Evolutionary conservation across 2,329 filamentous ascomycete genomes (phyloP), one percentile per base, ranked within the genome.

Genomic region (Penicillium capsulatum): DNA sequence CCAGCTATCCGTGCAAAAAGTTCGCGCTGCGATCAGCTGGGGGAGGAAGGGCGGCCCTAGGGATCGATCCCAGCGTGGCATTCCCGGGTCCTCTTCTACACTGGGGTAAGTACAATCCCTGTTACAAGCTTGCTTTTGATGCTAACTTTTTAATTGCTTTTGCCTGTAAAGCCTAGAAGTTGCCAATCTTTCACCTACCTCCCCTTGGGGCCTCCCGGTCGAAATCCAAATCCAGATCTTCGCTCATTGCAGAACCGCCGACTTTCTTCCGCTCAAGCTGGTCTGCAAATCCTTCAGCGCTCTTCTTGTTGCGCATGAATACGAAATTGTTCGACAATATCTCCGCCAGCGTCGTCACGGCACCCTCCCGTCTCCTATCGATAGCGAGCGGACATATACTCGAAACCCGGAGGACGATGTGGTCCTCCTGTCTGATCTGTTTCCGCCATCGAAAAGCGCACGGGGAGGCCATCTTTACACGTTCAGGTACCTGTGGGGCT

Each of bases 181-280:
- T 53, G 39, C 47, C 24, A 47, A 52, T 30, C 42, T 50, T 27
- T 43, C 54, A 17, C 49, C 55, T 30, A 57, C 57, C 6, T 65
- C 62, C 6, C 57, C 53, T 15, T 69, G 66, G 66, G 64, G 64
- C 31, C 57, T 69, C 16, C 66, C 67, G 8, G 63, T 65, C 38
- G 67, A 69, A 39, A 52, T 69, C 26, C 63, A 67, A 51, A 61
- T 69, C 37, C 56, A 55, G 39, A 66, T 69, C 40, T 68, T 69
- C 40, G 57, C 59, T 5, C 55, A 62, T 40, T 69, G 66, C 49
- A 58, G 62, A 24, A 54, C 67, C 41, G 48, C 51, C 26, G 66
- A 69, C 36, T 57, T 67, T 16, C 47, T 59, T 14, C 50, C 54
- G 17, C 38, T 69, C 30, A 65, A 59, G 36, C 64, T 68, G 9